phyloP scores from a whole-genome alignment of 805 yeast species.

The Yueomyces sp. region DNA sequence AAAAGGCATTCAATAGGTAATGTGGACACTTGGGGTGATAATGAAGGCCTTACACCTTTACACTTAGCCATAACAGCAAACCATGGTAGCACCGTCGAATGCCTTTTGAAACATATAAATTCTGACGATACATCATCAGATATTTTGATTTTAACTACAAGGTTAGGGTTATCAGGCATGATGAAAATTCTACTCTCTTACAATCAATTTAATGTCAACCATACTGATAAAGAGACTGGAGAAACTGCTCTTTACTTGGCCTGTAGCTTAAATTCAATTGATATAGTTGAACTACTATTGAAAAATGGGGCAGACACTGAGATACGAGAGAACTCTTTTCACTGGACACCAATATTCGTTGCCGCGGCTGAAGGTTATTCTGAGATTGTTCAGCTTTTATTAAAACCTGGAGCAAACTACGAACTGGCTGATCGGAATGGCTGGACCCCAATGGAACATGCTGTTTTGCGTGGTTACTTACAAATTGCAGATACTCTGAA shows the following conservation, averaged over 20 bases:
- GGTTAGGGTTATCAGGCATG: slow-evolving; percentile 48
- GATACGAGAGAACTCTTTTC: slow-evolving; percentile 62
- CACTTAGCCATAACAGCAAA: slow-evolving; percentile 73
- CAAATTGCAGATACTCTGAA: slow-evolving; percentile 49
- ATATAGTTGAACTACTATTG: slow-evolving; percentile 43
- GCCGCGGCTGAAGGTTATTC: slow-evolving; percentile 78
- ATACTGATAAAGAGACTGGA: slow-evolving; percentile 39
- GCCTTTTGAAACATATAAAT: slow-evolving; percentile 44
- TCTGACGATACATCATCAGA: not conserved
- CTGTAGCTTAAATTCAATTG: slow-evolving; percentile 43
- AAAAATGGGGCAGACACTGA: slow-evolving; percentile 57
- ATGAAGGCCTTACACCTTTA: slow-evolving; percentile 68
- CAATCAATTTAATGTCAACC: slow-evolving; percentile 36
- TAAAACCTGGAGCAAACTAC: slow-evolving; percentile 39
- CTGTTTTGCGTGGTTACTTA: slow-evolving; percentile 78
- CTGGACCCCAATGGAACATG: slow-evolving; percentile 98
- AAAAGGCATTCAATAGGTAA: slow-evolving; percentile 39
- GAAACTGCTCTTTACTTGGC: slow-evolving; percentile 85
- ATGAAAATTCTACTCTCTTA: slow-evolving; percentile 20
- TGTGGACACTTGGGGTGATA: slow-evolving; percentile 45
- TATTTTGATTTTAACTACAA: slow-evolving; percentile 9
- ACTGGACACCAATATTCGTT: slow-evolving; percentile 88
- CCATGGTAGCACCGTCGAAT: slow-evolving; percentile 64
- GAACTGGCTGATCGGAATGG: slow-evolving; percentile 67
- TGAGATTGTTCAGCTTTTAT: slow-evolving; percentile 42